Conservation (phyloP, 1,139 yeast genomes). For the Hansenula lynferdii region DNA sequence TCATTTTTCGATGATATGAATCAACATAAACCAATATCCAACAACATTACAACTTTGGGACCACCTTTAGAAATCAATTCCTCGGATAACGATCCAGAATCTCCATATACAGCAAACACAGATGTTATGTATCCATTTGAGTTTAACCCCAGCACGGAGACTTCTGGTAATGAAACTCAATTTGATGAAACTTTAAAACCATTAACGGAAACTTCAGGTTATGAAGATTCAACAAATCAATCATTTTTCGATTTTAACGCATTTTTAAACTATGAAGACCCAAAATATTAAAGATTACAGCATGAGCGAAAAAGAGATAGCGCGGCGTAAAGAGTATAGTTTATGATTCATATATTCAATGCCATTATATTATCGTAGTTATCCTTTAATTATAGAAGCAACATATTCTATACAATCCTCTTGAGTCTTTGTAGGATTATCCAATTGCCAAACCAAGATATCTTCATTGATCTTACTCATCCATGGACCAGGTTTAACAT, state of each 20-base stretch:
- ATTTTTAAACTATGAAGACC: slow-evolving; percentile 12
- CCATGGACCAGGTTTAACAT: slow-evolving; percentile 83
- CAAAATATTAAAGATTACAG: slow-evolving; percentile 1
- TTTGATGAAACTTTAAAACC: slow-evolving; percentile 1
- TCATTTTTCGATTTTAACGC: slow-evolving; percentile 19
- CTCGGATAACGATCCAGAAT: slow-evolving; percentile 9
- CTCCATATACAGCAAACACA: slow-evolving; percentile 2
- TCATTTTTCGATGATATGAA: slow-evolving; percentile 3
- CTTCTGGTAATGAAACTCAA: not conserved
- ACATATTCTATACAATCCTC: slow-evolving; percentile 51
- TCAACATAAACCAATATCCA: slow-evolving; percentile 5
- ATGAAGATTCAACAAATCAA: slow-evolving; percentile 4
- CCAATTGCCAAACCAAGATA: slow-evolving; percentile 70
- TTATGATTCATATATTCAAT: not conserved
- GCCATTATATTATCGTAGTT: not conserved
- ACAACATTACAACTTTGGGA: slow-evolving; percentile 14
- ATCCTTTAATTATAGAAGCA: slow-evolving; percentile 16
- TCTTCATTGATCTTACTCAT: slow-evolving; percentile 50
- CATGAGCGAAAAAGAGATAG: too few relatives aligned
- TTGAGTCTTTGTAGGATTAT: slow-evolving; percentile 49
- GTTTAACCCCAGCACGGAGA: too few relatives aligned
- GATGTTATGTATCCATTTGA: slow-evolving; percentile 8
- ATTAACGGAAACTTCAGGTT: slow-evolving; percentile 2
- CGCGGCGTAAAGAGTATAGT: too few relatives aligned
- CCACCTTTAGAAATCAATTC: slow-evolving; percentile 20